Base-by-base conservation (phyloP, 768 basidiomycete genomes). In the Cubamyces lactineus region DNA sequence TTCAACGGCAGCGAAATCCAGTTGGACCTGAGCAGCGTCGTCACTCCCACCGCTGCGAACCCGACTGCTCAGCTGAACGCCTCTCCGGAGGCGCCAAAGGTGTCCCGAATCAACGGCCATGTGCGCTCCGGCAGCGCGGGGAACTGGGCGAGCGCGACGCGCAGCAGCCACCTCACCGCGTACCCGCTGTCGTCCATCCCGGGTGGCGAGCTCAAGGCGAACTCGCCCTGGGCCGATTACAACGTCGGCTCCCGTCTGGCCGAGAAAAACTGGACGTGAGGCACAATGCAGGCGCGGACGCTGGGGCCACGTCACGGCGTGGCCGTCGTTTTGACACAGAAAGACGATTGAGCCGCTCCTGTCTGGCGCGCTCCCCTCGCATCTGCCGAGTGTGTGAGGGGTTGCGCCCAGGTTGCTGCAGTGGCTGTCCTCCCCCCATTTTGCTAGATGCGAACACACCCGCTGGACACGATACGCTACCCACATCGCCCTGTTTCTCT, bases 61-160 rank as follows among this genome's bases (percentile, higher is more conserved):
- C 65, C 68, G 75, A 56, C 75, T 81, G 19, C 76, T 73, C 68
- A 69, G 69, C 40, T 72, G 73, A 67, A 62, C 67, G 39, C 69
- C 60, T 61, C 79, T 77, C 43, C 79, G 75, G 53, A 82, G 79
- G 64, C 76, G 69, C 73, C 77, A 46, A 72, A 59, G 51, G 66
- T 78, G 19, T 57, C 71, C 19, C 84, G 89, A 59, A 77, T 78
- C 28, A 85, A 79, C 57, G 87, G 88, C 40, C 90, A 92, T 70
- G 84, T 85, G 61, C 86, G 91, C 63, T 85, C 89, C 46, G 91
- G 91, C 48, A 92, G 90, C 72, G 88, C 87, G 26, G 89, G 89
- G 34, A 92, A 91, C 71, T 92, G 91, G 91, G 87, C 79, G 45
- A 84, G 76, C 68, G 79, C 89, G 67, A 71, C 84, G 26, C 82